Conservation (phyloP, 495 filamentous ascomycete species). For the Podospora comata region DNA sequence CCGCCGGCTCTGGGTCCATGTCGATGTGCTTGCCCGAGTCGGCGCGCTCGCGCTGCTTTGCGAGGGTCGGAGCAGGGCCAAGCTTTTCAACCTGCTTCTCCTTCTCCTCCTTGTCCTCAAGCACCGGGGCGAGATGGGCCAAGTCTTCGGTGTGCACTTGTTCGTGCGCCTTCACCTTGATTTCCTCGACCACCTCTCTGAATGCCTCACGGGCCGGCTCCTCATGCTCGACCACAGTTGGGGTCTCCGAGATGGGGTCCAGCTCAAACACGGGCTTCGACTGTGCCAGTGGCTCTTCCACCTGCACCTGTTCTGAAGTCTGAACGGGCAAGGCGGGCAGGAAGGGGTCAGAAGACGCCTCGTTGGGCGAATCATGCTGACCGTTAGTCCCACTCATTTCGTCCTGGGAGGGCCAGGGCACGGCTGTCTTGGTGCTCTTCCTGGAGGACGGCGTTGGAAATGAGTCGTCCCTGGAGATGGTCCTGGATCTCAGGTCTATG, state of each 20-base stretch:
- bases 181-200: slow-evolving; percentile 8
- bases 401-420: slow-evolving; percentile 24
- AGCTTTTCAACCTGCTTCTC: slow-evolving; percentile 13
- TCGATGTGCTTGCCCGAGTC: slow-evolving; percentile 33
- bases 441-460: slow-evolving; percentile 16
- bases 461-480: slow-evolving; percentile 21
- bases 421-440: slow-evolving; percentile 9
- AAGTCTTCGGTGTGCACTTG: background rate
- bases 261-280: slow-evolving; percentile 15
- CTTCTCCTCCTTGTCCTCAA: slow-evolving; percentile 13
- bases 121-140: background rate
- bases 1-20: slow-evolving; percentile 16
- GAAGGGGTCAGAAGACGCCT: slow-evolving; percentile 14
- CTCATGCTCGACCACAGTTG: slow-evolving; percentile 12
- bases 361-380: slow-evolving; percentile 1
- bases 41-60: slow-evolving; percentile 20
- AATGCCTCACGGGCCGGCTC: slow-evolving; percentile 8
- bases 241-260: slow-evolving; percentile 4
- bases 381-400: slow-evolving; percentile 9
- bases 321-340: background rate
- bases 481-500: slow-evolving; percentile 29
- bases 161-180: slow-evolving; percentile 7
- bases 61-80: background rate
- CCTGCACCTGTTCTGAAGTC: background rate
- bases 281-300: slow-evolving; percentile 5